Conservation (phyloP, 352 stramenopile genomes). For the Pythium vanterpoolii region DNA sequence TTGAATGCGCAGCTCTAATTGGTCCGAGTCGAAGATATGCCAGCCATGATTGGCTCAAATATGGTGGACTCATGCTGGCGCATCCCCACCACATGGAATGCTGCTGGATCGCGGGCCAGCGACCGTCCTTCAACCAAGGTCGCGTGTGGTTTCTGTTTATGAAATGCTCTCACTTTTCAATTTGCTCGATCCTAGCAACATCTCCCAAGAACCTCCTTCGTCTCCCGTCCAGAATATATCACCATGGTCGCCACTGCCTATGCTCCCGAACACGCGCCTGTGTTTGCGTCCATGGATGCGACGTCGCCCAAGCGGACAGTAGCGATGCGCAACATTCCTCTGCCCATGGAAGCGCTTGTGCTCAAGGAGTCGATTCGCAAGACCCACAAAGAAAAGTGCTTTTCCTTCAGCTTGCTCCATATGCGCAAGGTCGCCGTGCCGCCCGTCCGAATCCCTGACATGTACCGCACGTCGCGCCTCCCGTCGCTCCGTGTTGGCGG, state of each 20-base stretch:
- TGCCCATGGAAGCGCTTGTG: constrained; percentile 33
- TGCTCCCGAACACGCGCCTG: background rate
- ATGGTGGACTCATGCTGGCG: background rate
- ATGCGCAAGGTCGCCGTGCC: constrained; percentile 47
- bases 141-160: background rate
- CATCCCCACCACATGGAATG: background rate
- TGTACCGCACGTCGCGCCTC: constrained; percentile 19
- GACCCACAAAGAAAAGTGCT: constrained; percentile 23
- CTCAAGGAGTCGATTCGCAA: constrained; percentile 43
- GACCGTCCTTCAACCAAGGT: background rate
- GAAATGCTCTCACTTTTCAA: constrained; percentile 1
- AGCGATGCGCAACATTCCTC: background rate
- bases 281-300: background rate
- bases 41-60: background rate
- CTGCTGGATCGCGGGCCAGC: background rate
- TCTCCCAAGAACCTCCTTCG: background rate
- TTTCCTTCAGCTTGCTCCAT: constrained; percentile 40
- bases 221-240: background rate
- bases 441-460: constrained; percentile 41
- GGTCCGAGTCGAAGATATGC: background rate
- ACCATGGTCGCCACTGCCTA: constrained; percentile 4
- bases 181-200: background rate
- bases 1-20: background rate
- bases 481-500: constrained; percentile 27
- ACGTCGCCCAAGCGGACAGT: background rate